phyloP scores from a whole-genome alignment of 1,284 basidiomycete genomes.

The Marasmius tenuissimus region DNA sequence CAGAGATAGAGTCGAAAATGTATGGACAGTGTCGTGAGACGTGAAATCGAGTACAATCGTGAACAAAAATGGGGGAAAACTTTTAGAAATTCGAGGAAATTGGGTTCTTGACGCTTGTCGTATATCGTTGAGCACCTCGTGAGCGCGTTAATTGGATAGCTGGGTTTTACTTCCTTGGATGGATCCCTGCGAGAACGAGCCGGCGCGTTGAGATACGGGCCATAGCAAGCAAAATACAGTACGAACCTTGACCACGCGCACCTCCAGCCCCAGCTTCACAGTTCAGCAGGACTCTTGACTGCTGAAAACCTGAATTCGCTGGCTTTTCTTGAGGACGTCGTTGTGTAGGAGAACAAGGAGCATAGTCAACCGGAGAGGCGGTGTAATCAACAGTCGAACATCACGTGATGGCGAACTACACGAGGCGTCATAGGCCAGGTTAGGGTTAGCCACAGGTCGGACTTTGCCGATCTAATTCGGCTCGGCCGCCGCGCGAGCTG shows the following conservation, averaged over 20 bases:
- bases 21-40: not conserved
- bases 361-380: not conserved
- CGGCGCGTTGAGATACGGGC: not conserved
- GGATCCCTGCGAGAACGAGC: conserved; percentile 7
- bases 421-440: not conserved
- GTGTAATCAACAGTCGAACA: conserved; percentile 4
- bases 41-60: not conserved
- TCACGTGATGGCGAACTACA: conserved; percentile 10
- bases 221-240: not conserved
- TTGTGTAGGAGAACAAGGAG: conserved; percentile 13
- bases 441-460: too few relatives aligned
- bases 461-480: too few relatives aligned
- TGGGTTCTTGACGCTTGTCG: conserved; percentile 1
- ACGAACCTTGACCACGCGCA: conserved; percentile 9
- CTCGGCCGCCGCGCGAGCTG: too few relatives aligned
- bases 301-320: conserved; percentile 6
- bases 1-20: conserved; percentile 2
- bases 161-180: conserved; percentile 5
- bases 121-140: conserved; percentile 9
- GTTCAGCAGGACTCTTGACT: conserved; percentile 7
- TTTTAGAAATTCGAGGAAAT: not conserved
- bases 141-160: conserved; percentile 12
- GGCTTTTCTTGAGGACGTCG: conserved; percentile 8
- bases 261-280: conserved; percentile 12
- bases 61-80: not conserved